These are phyloP conservation scores for Colletotrichum endophyticum DNA, from an alignment of 2,329 filamentous ascomycete genomes.

Conservation along the genomic window DNA sequence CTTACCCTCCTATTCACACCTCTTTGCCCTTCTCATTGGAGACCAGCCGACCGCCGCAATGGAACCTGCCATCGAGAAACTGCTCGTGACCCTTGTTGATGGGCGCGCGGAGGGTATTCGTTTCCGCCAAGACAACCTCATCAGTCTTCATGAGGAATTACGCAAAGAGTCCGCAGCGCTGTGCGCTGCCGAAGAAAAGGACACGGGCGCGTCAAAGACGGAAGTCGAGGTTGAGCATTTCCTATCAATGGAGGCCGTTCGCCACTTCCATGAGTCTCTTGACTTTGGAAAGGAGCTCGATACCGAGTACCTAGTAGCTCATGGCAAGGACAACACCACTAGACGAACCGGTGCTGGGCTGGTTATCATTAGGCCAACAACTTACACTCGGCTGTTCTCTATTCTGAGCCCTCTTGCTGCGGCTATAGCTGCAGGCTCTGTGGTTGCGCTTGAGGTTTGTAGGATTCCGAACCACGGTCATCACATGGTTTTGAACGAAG, in stretches of 20 bases:
- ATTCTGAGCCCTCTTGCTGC: constrained; percentile 27
- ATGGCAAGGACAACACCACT: constrained; percentile 4
- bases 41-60: not conserved
- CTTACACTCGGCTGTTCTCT: constrained; percentile 28
- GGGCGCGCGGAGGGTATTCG: constrained; percentile 47
- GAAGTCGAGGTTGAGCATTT: constrained; percentile 43
- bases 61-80: constrained; percentile 14
- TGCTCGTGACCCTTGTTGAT: constrained; percentile 47
- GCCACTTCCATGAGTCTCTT: constrained; percentile 41
- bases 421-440: constrained; percentile 32
- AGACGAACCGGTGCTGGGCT: constrained; percentile 19
- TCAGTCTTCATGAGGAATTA: constrained; percentile 43
- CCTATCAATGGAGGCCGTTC: constrained; percentile 41
- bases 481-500: not conserved
- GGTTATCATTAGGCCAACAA: constrained; percentile 29
- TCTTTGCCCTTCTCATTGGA: not conserved
- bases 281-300: constrained; percentile 29
- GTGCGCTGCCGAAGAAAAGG: constrained; percentile 42
- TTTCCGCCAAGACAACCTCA: constrained; percentile 50
- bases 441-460: constrained; percentile 29
- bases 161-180: constrained; percentile 37
- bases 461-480: not conserved
- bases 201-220: constrained; percentile 29
- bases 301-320: constrained; percentile 25
- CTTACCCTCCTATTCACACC: not conserved